phyloP scores from a whole-genome alignment of 2,329 filamentous ascomycete species.

The Polychaeton citri region DNA sequence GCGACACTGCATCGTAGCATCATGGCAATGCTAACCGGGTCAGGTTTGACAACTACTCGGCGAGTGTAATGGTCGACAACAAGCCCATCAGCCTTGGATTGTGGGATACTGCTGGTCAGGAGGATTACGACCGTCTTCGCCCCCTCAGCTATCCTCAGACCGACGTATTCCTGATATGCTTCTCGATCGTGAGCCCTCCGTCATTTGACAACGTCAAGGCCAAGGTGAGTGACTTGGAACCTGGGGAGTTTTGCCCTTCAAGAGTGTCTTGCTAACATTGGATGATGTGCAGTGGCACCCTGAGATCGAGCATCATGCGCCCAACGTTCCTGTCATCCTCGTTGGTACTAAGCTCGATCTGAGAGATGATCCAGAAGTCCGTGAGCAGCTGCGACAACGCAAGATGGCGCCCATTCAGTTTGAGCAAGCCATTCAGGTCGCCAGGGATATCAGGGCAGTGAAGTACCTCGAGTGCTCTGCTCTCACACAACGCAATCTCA shows the following conservation, averaged over 20 bases:
- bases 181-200: constrained; percentile 93
- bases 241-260: too few species aligned
- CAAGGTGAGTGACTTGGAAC: constrained; percentile 79
- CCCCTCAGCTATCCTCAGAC: constrained; percentile 97
- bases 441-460: constrained; percentile 88
- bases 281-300: constrained; percentile 91
- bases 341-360: constrained; percentile 96
- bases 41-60: constrained; percentile 98
- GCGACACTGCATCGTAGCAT: background rate
- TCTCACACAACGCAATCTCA: constrained; percentile 88
- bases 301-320: constrained; percentile 93
- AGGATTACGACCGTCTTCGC: constrained; percentile 92
- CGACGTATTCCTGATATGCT: constrained; percentile 96
- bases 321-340: constrained; percentile 88
- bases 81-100: constrained; percentile 93
- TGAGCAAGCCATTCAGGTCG: constrained; percentile 75
- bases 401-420: constrained; percentile 96
- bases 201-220: constrained; percentile 99
- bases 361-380: constrained; percentile 72
- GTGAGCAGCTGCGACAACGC: constrained; percentile 73
- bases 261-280: too few species aligned
- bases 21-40: background rate
- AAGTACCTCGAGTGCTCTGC: constrained; percentile 98
- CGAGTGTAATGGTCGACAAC: constrained; percentile 97
- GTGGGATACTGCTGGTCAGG: constrained; percentile 97